Conservation (phyloP, 306 rosid species). For the Pueraria montana region DNA sequence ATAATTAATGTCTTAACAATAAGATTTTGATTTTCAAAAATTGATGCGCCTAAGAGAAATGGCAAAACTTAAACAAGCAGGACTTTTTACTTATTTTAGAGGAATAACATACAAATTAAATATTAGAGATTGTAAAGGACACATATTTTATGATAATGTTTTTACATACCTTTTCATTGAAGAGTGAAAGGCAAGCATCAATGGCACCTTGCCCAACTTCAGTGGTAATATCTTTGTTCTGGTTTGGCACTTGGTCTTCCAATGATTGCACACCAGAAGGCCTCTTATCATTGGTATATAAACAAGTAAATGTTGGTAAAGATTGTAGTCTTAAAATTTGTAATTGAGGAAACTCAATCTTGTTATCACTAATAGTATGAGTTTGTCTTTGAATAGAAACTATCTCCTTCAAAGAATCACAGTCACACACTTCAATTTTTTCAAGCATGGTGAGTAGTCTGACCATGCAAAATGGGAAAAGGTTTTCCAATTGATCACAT, state of each 20-base stretch:
- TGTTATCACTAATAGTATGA: background rate
- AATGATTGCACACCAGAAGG: background rate
- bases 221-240: background rate
- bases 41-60: background rate
- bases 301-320: conserved; percentile 13
- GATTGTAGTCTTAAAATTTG: background rate
- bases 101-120: background rate
- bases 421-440: conserved; percentile 44
- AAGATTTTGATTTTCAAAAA: background rate
- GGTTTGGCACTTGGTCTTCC: background rate
- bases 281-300: background rate
- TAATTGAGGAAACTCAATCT: conserved; percentile 10
- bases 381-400: conserved; percentile 10
- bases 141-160: background rate
- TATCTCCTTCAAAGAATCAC: conserved; percentile 31
- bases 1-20: background rate
- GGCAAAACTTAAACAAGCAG: background rate
- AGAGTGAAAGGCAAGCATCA: background rate
- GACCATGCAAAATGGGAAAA: conserved; percentile 33
- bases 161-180: conserved; percentile 33
- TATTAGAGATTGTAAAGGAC: background rate
- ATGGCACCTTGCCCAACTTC: background rate
- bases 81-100: background rate
- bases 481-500: conserved; percentile 31
- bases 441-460: conserved; percentile 42